phyloP scores from a whole-genome alignment of 1,139 yeast species.

The Scheffersomyces illinoinensis region DNA sequence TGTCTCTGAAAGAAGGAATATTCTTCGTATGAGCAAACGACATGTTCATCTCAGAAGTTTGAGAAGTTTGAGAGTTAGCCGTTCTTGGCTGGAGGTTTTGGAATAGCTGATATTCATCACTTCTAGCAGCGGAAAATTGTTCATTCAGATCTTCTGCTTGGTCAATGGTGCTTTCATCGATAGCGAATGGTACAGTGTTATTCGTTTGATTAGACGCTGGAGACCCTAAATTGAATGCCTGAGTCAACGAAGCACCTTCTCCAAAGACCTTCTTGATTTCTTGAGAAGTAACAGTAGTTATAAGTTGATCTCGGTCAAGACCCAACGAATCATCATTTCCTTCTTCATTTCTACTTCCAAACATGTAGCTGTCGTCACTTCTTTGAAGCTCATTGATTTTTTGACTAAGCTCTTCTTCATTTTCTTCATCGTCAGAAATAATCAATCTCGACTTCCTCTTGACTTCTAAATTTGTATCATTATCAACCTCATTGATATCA shows the following conservation, averaged over 20 bases:
- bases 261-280: neutral
- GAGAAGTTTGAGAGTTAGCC: conserved; percentile 5
- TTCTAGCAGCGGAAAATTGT: neutral
- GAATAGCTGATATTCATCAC: conserved; percentile 21
- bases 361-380: conserved; percentile 39
- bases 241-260: neutral
- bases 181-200: neutral
- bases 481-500: conserved; percentile 9
- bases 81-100: conserved; percentile 32
- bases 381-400: conserved; percentile 19
- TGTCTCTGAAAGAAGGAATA: conserved; percentile 26
- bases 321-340: conserved; percentile 12
- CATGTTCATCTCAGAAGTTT: conserved; percentile 2
- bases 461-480: conserved; percentile 4
- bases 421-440: conserved; percentile 17
- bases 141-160: neutral
- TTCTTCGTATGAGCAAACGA: conserved; percentile 7
- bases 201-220: neutral
- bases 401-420: conserved; percentile 19
- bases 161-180: neutral
- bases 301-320: conserved; percentile 14
- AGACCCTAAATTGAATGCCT: neutral
- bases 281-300: conserved; percentile 15
- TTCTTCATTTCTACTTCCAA: conserved; percentile 24
- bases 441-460: conserved; percentile 7